Evolutionary conservation across 129 eudicot species (phyloP).

Genomic region (Helianthus annuus): HanXRQr2.0-SUNRISE NC_035442.2:31071853-31072352

Average conservation of each 20-base stretch:
- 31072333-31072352: conserved; percentile 99
- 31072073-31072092: conserved; percentile 99
- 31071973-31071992: conserved; percentile 18
- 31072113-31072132: conserved; percentile 97
- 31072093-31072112: conserved; percentile 97
- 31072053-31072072: conserved; percentile 95
- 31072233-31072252: conserved; percentile 98
- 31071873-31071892: neutral
- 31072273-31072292: conserved; percentile 96
- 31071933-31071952: neutral
- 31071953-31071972: neutral
- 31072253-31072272: conserved; percentile 92
- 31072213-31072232: conserved; percentile 64
- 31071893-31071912: neutral
- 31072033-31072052: conserved; percentile 99
- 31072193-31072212: conserved; percentile 3
- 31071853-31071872: neutral
- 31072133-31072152: conserved; percentile 63
- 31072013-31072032: conserved; percentile 75
- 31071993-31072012: conserved; percentile 22
- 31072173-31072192: neutral
- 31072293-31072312: conserved; percentile 98
- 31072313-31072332: conserved; percentile 99
- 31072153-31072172: conserved; percentile 23
- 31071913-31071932: neutral